phyloP scores from a whole-genome alignment of 2,329 filamentous ascomycete genomes.

The Curvularia eragrostidis region DNA sequence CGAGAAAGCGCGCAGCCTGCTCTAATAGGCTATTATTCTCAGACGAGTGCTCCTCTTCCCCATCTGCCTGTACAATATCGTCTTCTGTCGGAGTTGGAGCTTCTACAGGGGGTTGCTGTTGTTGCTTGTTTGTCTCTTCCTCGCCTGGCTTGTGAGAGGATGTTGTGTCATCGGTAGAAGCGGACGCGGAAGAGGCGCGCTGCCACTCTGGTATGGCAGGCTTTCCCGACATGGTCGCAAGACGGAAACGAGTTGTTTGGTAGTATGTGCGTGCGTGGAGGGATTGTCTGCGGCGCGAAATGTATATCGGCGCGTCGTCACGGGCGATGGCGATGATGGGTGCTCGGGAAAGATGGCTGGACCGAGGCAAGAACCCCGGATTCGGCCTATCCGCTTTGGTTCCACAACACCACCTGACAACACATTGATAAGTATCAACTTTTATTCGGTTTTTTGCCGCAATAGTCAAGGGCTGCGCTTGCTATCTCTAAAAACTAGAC shows the following conservation, averaged over 20 bases:
- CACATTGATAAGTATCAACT: not conserved
- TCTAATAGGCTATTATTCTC: constrained; percentile 55
- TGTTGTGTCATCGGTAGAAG: constrained; percentile 13
- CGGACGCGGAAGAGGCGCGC: constrained; percentile 21
- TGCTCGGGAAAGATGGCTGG: constrained; percentile 29
- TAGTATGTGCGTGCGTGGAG: not conserved
- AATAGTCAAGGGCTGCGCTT: not conserved
- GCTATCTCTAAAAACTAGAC: constrained; percentile 41
- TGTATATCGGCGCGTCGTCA: constrained; percentile 8
- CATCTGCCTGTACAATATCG: constrained; percentile 8
- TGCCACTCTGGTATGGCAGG: constrained; percentile 48
- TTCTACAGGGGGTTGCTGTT: constrained; percentile 14
- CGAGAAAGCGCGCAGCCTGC: constrained; percentile 76
- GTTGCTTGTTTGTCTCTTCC: constrained; percentile 23
- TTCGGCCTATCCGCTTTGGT: constrained; percentile 13
- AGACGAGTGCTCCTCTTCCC: constrained; percentile 7
- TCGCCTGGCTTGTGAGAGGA: constrained; percentile 19
- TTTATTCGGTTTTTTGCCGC: not conserved
- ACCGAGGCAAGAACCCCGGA: constrained; percentile 28
- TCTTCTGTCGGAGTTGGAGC: constrained; percentile 24
- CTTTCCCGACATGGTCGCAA: constrained; percentile 28
- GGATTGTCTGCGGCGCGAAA: constrained; percentile 5
- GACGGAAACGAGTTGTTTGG: not conserved
- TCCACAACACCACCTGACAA: not conserved
- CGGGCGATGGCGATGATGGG: constrained; percentile 13